Base-by-base conservation (phyloP, 169 alveolate species). In the Plasmodium cynomolgi region DNA sequence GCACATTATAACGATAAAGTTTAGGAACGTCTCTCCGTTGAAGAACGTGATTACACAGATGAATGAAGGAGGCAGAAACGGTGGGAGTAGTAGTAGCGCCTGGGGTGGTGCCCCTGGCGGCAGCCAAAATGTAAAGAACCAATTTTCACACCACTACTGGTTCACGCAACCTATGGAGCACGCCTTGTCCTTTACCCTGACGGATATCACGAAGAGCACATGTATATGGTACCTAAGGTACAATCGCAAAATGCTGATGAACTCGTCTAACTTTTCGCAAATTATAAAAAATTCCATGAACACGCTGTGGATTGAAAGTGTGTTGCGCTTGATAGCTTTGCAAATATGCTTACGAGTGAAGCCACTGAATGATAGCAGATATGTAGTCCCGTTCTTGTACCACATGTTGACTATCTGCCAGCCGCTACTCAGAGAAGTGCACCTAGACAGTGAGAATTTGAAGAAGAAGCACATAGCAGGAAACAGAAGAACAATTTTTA, bases 251-350 rank as follows among this genome's bases (percentile, higher is more conserved):
- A 75, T 84, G 50, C 83, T 96, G 56, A 83, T 81, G 44, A 82
- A 88, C 33, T 93, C 96, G 9, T 34, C 83, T 31, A 83, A 31
- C 81, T 90, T 93, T 44, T 93, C 96, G 17, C 93, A 82, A 62
- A 80, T 92, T 68, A 81, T 80, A 20, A 62, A 84, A 56, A 93
- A 83, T 23, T 96, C 96, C 1, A 72, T 92, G 80, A 95, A 96
- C 71, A 81, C 94, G 23, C 79, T 93, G 73, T 96, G 96, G 97
- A 84, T 93, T 73, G 97, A 96, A 44, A 85, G 95, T 54, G 95
- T 90, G 29, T 84, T 96, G 74, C 94, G 96, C 41, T 77, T 96
- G 75, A 93, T 96, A 39, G 83, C 96, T 44, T 72, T 96, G 41
- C 96, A 96, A 75, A 75, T 96, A 72, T 96, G 97, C 79, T 86